Percentiles rank a stretch among this genome's conserved stretches.
phyloP scores from a whole-genome alignment of 2,329 filamentous ascomycete genomes.

The Epicoccum sorghinum region DNA sequence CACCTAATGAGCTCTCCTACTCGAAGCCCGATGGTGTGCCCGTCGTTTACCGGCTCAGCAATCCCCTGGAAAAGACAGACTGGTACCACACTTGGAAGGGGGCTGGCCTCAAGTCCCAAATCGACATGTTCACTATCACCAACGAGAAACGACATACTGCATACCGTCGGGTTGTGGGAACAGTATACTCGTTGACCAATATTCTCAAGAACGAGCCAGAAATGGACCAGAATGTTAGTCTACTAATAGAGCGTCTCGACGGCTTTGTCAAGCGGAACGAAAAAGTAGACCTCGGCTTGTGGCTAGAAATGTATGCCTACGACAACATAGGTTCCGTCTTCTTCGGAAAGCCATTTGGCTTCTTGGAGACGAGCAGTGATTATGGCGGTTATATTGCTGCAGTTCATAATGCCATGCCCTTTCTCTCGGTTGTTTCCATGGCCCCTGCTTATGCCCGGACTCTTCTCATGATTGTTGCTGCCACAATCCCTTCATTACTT shows the following conservation, averaged over 20 bases:
- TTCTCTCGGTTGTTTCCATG: slow-evolving; percentile 8
- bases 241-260: slow-evolving; percentile 31
- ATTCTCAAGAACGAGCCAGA: slow-evolving; percentile 43
- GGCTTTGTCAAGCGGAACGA: slow-evolving; percentile 25
- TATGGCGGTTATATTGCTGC: slow-evolving; percentile 31
- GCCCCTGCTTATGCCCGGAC: slow-evolving; percentile 20
- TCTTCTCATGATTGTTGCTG: slow-evolving; percentile 14
- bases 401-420: slow-evolving; percentile 45
- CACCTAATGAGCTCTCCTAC: slow-evolving; percentile 48
- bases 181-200: slow-evolving; percentile 49
- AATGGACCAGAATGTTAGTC: slow-evolving; percentile 26
- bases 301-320: slow-evolving; percentile 38
- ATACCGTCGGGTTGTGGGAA: slow-evolving; percentile 8
- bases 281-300: slow-evolving; percentile 32
- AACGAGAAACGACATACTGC: slow-evolving; percentile 16
- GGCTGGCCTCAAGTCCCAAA: slow-evolving; percentile 20
- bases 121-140: slow-evolving; percentile 22
- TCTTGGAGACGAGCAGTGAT: slow-evolving; percentile 26
- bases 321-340: slow-evolving; percentile 19
- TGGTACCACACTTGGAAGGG: slow-evolving; percentile 33
- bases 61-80: slow-evolving; percentile 29
- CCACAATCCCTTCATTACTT: slow-evolving; percentile 28
- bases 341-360: slow-evolving; percentile 34
- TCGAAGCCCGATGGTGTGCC: slow-evolving; percentile 23
- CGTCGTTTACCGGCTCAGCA: slow-evolving; percentile 26